phyloP scores from a whole-genome alignment of 2,329 filamentous ascomycete genomes.

The Chlorencoelia australis region DNA sequence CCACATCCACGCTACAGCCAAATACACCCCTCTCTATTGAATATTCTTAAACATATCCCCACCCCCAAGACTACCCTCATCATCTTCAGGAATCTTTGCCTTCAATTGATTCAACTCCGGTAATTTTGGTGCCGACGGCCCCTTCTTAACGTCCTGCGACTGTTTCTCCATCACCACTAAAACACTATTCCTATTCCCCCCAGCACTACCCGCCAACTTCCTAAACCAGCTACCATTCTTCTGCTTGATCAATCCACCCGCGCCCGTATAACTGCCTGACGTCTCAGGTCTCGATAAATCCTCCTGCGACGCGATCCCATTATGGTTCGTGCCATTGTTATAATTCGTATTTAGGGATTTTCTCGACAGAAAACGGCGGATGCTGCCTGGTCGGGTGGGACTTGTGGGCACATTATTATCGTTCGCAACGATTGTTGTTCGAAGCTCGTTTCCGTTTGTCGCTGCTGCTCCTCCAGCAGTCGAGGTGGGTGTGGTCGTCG shows the following conservation, averaged over 20 bases:
- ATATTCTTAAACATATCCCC: constrained; percentile 30
- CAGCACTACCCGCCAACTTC: constrained; percentile 18
- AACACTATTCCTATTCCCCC: constrained; percentile 19
- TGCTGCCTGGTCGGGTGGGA: constrained; percentile 26
- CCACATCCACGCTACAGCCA: constrained; percentile 15
- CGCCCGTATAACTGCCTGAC: constrained; percentile 19
- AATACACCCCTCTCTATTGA: constrained; percentile 18
- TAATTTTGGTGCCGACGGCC: constrained; percentile 26
- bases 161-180: constrained; percentile 12
- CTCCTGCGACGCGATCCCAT: constrained; percentile 18
- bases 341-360: constrained; percentile 28
- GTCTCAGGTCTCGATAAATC: constrained; percentile 24
- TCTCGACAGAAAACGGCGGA: constrained; percentile 29
- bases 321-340: constrained; percentile 19
- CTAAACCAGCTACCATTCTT: constrained; percentile 26
- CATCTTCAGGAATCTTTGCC: constrained; percentile 21
- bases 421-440: constrained; percentile 7
- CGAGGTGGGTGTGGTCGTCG: background rate
- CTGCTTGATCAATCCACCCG: constrained; percentile 15
- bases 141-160: constrained; percentile 8
- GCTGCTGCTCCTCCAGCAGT: constrained; percentile 1
- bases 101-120: constrained; percentile 27
- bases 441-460: constrained; percentile 2
- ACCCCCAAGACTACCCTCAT: constrained; percentile 24
- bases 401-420: constrained; percentile 19